Base-by-base conservation (phyloP, 768 basidiomycete genomes). In the Lactarius vividus region DNA sequence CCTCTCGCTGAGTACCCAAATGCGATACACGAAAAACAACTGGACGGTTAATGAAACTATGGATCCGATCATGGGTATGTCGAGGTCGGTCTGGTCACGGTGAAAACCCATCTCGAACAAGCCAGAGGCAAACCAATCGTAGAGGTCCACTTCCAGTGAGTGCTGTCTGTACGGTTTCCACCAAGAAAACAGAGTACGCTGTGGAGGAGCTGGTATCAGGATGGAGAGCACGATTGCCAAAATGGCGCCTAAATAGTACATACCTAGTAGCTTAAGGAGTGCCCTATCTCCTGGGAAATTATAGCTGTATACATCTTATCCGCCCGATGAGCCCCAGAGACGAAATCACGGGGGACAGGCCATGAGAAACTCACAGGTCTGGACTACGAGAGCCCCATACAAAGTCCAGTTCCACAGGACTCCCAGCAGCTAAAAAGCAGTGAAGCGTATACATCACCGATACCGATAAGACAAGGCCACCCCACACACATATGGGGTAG, bases 121-220 rank as follows among this genome's bases (percentile, higher is more conserved):
- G n/a, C 29, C 55, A 6, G 55, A 31, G 55, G 35, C 28, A 18
- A 56, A 56, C 55, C 55, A 33, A 31, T 56, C 1, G 20, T 56
- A 56, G 26, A 56, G 29, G 55, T 77, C 76, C 2, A 61, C n/a
- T 71, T 11, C 71, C 72, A 46, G 58, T 69, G 23, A 76, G 68
- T 13, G 61, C 33, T n/a, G 55, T 56, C 29, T 56, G 55, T 10
- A 56, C 3, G 2, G 55, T 56, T n/a, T 56, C 55, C 10, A 56
- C 11, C 6, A 56, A 15, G 18, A 56, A 35, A 6, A 56, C 29
- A 29, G 29, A 13, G 20, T 35, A 56, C 10, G 20, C 55, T 56
- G 16, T 18, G 31, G n/a, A 61, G 23, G 33, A 20, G 42, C 23
- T 8, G 29, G 46, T 42, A 29, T 31, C n/a, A 15, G 57, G 16